Evolutionary conservation across 2,329 filamentous ascomycete genomes (phyloP), one percentile per base, ranked within the genome.

Genomic region (Trichoderma atrobrunneum): DNA sequence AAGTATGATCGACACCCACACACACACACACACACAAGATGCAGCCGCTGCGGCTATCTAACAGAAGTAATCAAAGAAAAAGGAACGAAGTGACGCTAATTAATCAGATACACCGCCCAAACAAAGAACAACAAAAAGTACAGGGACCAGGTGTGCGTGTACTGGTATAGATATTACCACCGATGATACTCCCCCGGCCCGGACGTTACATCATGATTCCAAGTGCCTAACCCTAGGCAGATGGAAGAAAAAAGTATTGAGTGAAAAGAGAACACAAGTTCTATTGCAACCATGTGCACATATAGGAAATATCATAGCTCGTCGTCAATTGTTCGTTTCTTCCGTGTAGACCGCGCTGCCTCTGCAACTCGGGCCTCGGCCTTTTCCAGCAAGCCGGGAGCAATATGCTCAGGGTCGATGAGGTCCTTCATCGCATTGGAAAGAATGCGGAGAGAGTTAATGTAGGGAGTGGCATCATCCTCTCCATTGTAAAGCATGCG

Each of bases 401-500:
- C 26, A 18, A 70, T 60, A 5, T 70, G 67, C 1, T 62, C 67
- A 10, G 56, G 67, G n/a, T 51, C 32, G 7, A 70, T 62, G 5
- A 70, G 57, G 12, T 70, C 54, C 8, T 34, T 51, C 67, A 62
- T 70, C 6, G 67, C 54, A 21, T 26, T 26, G 10, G 67, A 61
- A 8, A 70, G 57, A 36, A 70, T 70, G 34, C 67, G 67, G 0
- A 70, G 67, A 7, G 56, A 70, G 21, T 51, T 26, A 39, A 62
- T 51, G 12, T 61, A 70, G 5, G 32, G 39, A 7, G 57, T 43
- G 16, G 7, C 24, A 11, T 34, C 39, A 12, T 36, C 34, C 18
- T 32, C 34, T 12, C 54, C 54, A 39, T n/a, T 24, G 32, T 67
- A 63, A 7, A 72, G 51, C 70, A 72, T 68, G 21, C 70, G 70